Evolutionary conservation across 108 stramenopile genomes (phyloP), one percentile per base, ranked within the genome.

Genomic region (Asterionellopsis glacialis): DNA sequence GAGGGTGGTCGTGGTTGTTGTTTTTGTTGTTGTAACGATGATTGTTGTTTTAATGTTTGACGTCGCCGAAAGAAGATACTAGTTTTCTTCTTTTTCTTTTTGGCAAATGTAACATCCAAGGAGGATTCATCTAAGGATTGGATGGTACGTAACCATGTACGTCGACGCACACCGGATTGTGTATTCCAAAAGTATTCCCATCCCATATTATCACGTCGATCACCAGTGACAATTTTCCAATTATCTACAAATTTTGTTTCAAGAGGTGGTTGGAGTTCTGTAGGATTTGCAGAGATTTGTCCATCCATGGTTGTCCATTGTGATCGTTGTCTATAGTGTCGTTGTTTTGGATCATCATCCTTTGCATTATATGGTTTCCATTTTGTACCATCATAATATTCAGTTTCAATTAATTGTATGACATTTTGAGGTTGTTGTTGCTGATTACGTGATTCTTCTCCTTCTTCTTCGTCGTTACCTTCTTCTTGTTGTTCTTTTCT

Each of bases 141-240:
- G n/a, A 73, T 56, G 50, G 44, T 76, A 18, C 89, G 61, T 33
- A 90, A 65, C 89, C 89, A 90, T 13, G 78, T 72, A 41, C 89
- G 51, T 55, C 77, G 60, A 48, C 89, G 80, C 44, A 49, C 68
- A 9, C 81, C 81, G 14, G 79, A 59, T 33, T 75, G 77, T 40
- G 74, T 65, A 26, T 27, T 51, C 38, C 68, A 61, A 11, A 68
- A 69, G 45, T 90, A 90, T 54, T 83, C 84, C 89, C 89, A 90
- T 19, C 89, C 89, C 65, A 81, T 74, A 0, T 73, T 61, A 73
- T 90, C 89, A 0, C 74, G 45, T 0, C 53, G 67, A 11, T 63
- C 45, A 16, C 70, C 57, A n/a, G 81, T 55, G 24, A 90, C 83
- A 67, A 90, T 90, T 50, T 90, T 90, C 89, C 89, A 90, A 48